A percentile compares a stretch with the other conserved stretches of the same genome.
These are phyloP conservation scores for Cercophora scortea DNA, from an alignment of 495 filamentous ascomycete genomes.

Conservation along the genomic window DNA sequence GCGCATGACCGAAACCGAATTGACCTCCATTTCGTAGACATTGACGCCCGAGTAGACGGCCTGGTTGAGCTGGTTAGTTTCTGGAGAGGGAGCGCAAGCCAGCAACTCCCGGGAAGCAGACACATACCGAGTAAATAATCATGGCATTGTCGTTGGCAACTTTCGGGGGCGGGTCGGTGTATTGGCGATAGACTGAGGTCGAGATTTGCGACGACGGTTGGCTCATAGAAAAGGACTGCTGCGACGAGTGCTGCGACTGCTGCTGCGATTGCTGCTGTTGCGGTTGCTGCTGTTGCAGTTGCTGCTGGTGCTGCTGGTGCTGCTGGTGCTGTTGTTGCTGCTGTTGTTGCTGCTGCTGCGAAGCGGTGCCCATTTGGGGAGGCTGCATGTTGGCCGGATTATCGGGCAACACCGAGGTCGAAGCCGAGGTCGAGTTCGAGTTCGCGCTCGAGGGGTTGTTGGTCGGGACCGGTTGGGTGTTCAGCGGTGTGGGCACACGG, in stretches of 20 bases:
- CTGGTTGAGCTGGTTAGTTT: constrained; percentile 33
- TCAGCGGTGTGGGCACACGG: constrained; percentile 4
- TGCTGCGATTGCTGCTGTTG: constrained; percentile 19
- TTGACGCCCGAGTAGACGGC: constrained; percentile 90
- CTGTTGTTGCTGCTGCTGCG: constrained; percentile 17
- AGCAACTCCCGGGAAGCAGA: background rate
- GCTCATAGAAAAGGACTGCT: constrained; percentile 44
- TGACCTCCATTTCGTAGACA: constrained; percentile 97
- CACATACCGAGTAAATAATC: constrained; percentile 68
- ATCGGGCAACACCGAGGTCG: too few relatives aligned
- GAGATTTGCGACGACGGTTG: constrained; percentile 31
- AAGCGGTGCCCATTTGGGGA: constrained; percentile 13
- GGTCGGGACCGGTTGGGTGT: too few relatives aligned
- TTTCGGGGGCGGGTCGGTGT: constrained; percentile 36
- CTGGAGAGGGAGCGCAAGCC: too few relatives aligned
- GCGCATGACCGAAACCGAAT: constrained; percentile 86
- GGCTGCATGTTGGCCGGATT: constrained; percentile 13
- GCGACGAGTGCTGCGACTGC: constrained; percentile 39
- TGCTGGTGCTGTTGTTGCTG: constrained; percentile 33
- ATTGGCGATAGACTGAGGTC: constrained; percentile 27
- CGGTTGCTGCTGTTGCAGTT: constrained; percentile 33
- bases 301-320: constrained; percentile 26
- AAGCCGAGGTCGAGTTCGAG: background rate
- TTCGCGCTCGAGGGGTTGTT: too few relatives aligned
- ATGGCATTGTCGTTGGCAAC: constrained; percentile 50